Conservation (phyloP, 2,329 filamentous ascomycete genomes). For the Zymoseptoria ardabiliae region DNA sequence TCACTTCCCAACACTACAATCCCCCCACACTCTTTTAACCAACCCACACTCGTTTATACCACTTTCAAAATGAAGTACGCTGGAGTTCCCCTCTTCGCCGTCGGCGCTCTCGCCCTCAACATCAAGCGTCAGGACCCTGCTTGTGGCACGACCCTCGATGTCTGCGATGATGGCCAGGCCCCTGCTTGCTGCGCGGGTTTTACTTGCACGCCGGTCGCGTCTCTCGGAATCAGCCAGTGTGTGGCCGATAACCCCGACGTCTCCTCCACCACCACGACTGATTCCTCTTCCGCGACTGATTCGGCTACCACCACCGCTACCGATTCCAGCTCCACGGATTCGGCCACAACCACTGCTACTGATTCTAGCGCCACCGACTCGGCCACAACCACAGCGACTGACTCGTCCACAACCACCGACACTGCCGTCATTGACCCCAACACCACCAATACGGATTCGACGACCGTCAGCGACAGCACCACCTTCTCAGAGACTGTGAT, state of each 20-base stretch:
- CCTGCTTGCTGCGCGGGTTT: neutral
- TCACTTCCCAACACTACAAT: neutral
- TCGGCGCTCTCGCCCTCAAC: neutral
- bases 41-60: neutral
- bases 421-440: neutral
- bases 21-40: neutral
- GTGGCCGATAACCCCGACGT: no score
- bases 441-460: neutral
- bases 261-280: neutral
- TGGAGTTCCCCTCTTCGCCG: neutral
- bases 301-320: neutral
- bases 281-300: neutral
- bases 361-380: neutral
- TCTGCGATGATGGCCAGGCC: no score
- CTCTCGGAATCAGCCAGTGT: no score
- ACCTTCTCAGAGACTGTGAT: neutral
- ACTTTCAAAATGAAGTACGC: neutral
- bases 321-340: no score
- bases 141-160: no score
- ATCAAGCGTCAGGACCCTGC: neutral
- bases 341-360: neutral
- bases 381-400: neutral
- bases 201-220: neutral
- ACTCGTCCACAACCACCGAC: neutral
- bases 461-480: neutral